Base-by-base conservation (phyloP, 1,284 basidiomycete genomes). In the Crucibulum parvulum region DNA sequence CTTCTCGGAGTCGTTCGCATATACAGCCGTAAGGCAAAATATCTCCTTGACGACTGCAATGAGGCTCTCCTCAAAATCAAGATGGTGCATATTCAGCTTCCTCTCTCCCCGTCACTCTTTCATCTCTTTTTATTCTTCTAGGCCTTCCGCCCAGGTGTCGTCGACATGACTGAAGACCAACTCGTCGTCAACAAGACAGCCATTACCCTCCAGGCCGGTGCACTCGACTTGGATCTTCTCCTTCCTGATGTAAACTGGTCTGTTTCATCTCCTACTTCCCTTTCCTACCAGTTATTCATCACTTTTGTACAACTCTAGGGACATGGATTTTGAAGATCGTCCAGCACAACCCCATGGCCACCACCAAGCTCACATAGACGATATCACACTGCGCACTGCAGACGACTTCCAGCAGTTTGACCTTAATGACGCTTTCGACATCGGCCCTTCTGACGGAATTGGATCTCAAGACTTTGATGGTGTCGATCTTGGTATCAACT, bases 21-120 rank as follows among this genome's bases (percentile, higher is more conserved):
- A 72, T 99, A 99, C 78, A 96, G 95, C 69, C 87, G 97, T 53
- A 98, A 99, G 77, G 95, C 96, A 24, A 98, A 98, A 73, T 99
- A 99, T 78, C 86, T 99, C 2, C 81, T 98, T 66, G 97, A 99
- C 71, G 97, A 99, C 75, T 99, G 96, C 75, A 97, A 97, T 69
- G 98, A 99, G 74, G 95, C 96, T 0, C 80, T 99, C 59, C 80
- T 96, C 55, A 96, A 96, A 75, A 97, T 99, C 61, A 97, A 97
- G 75, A 93, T 98, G 89, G 95, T 94, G 59, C 38, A 78, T 50
- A 31, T 39, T 60, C 13, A 31, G n/a, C 41, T n/a, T 18, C 39
- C 16, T 37, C 41, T 13, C 13, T 10, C n/a, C 50, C 18, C 7
- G n/a, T 24, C 38, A 35, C 8, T 31, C 53, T 24, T 39, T 10